Evolutionary conservation across 768 basidiomycete species (phyloP).

Genomic region (Gelatoporia subvermispora): DNA sequence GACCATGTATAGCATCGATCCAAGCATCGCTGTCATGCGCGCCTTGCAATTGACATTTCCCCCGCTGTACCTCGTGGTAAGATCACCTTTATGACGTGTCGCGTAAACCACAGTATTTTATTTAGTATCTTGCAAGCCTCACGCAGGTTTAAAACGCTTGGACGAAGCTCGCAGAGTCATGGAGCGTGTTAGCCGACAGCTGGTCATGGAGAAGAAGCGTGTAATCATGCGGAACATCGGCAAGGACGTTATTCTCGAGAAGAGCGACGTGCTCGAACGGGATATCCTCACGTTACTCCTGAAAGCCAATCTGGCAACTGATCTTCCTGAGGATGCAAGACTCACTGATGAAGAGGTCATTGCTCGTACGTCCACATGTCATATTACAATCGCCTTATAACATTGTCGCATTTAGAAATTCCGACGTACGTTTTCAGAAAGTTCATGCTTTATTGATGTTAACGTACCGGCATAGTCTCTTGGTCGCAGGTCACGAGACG

Average conservation of each 20-base stretch:
- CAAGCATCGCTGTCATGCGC: neutral
- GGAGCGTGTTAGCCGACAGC: slow-evolving; percentile 23
- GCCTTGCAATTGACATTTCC: slow-evolving; percentile 16
- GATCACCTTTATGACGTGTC: too few species aligned
- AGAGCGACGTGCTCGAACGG: slow-evolving; percentile 30
- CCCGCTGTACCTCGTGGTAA: slow-evolving; percentile 17
- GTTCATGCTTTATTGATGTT: slow-evolving; percentile 12
- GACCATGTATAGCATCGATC: slow-evolving; percentile 15
- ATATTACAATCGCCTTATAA: too few species aligned
- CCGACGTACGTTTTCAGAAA: slow-evolving; percentile 5
- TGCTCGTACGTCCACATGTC: slow-evolving; percentile 45
- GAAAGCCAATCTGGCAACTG: slow-evolving; percentile 59
- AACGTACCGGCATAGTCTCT: slow-evolving; percentile 9
- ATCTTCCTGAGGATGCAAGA: slow-evolving; percentile 48
- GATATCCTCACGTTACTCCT: slow-evolving; percentile 60
- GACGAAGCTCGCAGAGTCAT: slow-evolving; percentile 15
- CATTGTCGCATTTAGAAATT: slow-evolving; percentile 12
- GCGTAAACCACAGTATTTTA: too few species aligned
- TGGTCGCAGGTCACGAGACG: slow-evolving; percentile 39
- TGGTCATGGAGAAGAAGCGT: slow-evolving; percentile 30
- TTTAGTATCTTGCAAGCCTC: slow-evolving; percentile 3
- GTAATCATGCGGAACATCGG: slow-evolving; percentile 25
- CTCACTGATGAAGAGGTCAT: slow-evolving; percentile 62
- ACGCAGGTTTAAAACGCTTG: neutral
- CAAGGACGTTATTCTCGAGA: slow-evolving; percentile 28